These are phyloP conservation scores for Aciculoconidium aculeatum DNA, from an alignment of 805 yeast species.

Conservation along the genomic window DNA sequence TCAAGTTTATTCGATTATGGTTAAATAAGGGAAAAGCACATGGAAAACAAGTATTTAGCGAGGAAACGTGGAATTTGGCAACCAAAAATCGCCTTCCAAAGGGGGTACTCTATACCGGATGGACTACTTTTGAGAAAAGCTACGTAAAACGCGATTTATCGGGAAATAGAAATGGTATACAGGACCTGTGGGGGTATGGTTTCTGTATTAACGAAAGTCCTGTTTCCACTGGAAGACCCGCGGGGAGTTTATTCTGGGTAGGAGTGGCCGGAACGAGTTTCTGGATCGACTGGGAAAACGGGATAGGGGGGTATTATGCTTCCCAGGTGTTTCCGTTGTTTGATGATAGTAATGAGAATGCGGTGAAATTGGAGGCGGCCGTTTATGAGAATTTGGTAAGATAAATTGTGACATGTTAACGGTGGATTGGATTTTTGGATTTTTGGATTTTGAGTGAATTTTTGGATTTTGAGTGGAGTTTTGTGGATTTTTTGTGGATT, in stretches of 20 bases:
- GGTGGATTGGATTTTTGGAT: not conserved
- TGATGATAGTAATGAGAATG: slow-evolving; percentile 17
- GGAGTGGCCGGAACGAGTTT: slow-evolving; percentile 35
- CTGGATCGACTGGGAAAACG: slow-evolving; percentile 35
- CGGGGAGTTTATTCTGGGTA: slow-evolving; percentile 31
- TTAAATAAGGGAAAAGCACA: slow-evolving; percentile 37
- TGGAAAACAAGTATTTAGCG: slow-evolving; percentile 1
- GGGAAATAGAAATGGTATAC: too few relatives aligned
- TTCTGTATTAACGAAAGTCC: slow-evolving; percentile 11
- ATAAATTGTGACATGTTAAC: too few relatives aligned
- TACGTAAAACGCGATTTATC: too few relatives aligned
- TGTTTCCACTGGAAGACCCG: slow-evolving; percentile 30
- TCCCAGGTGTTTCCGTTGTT: slow-evolving; percentile 29
- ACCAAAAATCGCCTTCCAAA: slow-evolving; percentile 2
- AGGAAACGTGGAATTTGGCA: slow-evolving; percentile 1
- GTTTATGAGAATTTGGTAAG: slow-evolving; percentile 14
- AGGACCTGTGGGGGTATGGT: slow-evolving; percentile 2
- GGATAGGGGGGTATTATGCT: slow-evolving; percentile 36
- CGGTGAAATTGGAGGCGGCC: slow-evolving; percentile 17
- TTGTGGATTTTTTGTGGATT: too few relatives aligned
- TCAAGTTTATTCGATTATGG: slow-evolving; percentile 32
- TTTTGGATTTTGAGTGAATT: not conserved
- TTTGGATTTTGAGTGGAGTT: not conserved
- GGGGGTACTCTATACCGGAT: too few relatives aligned
- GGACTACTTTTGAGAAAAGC: too few relatives aligned